Percentiles rank a stretch among this genome's conserved stretches.
Evolutionary conservation across 1,284 basidiomycete genomes (phyloP).

Genomic region (Fomitiporia mediterranea): DNA sequence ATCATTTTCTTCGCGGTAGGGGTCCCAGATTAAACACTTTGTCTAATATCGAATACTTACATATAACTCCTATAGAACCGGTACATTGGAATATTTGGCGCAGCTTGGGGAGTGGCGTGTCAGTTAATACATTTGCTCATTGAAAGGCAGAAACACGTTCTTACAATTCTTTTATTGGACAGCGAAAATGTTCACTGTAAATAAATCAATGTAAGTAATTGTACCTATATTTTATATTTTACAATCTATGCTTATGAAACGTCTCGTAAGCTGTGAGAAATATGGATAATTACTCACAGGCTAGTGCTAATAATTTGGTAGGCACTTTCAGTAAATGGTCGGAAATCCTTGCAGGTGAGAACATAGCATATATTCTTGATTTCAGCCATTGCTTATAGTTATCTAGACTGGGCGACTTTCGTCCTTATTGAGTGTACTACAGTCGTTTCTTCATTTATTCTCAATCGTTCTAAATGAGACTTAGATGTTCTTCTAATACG

Average conservation of each 20-base stretch:
- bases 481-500: slow-evolving; percentile 12
- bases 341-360: neutral
- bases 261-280: neutral
- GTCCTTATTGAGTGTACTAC: neutral
- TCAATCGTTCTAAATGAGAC: no score
- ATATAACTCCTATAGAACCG: neutral
- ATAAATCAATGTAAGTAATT: neutral
- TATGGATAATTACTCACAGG: neutral
- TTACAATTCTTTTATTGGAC: neutral
- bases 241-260: neutral
- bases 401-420: neutral
- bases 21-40: neutral
- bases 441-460: no score
- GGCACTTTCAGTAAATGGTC: slow-evolving; percentile 1
- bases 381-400: neutral
- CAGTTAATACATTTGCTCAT: neutral
- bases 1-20: neutral
- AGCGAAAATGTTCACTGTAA: neutral
- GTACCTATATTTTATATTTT: neutral
- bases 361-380: no score
- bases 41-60: neutral
- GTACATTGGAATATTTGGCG: neutral
- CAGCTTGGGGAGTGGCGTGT: neutral
- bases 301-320: neutral
- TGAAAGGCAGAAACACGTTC: neutral